Percentiles rank a stretch among this genome's conserved stretches.
phyloP scores from a whole-genome alignment of 345 rosid genomes.

The Salix suchowensis region DNA sequence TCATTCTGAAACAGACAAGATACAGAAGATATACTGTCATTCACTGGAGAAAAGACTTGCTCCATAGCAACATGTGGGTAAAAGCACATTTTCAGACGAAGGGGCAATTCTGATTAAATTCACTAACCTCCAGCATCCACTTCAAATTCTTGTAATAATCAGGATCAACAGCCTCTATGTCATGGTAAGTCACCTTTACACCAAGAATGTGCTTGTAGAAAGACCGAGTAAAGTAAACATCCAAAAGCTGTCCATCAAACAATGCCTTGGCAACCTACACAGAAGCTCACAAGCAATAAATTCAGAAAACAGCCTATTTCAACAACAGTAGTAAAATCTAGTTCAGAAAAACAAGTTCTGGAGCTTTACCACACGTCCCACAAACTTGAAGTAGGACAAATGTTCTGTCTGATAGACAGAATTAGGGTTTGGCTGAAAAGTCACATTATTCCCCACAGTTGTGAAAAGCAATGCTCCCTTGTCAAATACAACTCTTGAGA shows the following conservation, averaged over 20 bases:
- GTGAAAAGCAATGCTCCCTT: constrained; percentile 93
- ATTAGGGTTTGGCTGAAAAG: constrained; percentile 97
- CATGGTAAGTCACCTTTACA: constrained; percentile 95
- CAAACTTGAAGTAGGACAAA: constrained; percentile 92
- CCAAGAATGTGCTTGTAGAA: constrained; percentile 94
- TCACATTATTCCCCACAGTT: constrained; percentile 85
- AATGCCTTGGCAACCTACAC: constrained; percentile 89
- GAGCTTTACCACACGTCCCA: constrained; percentile 82
- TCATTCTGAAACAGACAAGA: constrained; percentile 59
- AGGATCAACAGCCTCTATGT: constrained; percentile 98
- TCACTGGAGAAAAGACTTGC: background rate
- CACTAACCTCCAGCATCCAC: constrained; percentile 94
- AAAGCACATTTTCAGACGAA: background rate
- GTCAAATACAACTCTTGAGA: constrained; percentile 93
- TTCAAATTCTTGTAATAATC: constrained; percentile 94
- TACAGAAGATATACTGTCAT: constrained; percentile 3
- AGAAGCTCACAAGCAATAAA: constrained; percentile 9
- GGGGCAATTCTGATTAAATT: constrained; percentile 1
- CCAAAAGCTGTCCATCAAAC: constrained; percentile 95
- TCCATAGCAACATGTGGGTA: background rate
- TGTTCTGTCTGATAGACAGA: constrained; percentile 96
- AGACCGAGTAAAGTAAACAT: constrained; percentile 92
- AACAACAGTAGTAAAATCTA: background rate
- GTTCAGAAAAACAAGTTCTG: constrained; percentile 10
- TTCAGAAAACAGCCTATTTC: background rate